A percentile compares a stretch with the other conserved stretches of the same genome.
Evolutionary conservation across 2,329 filamentous ascomycete genomes (phyloP).

Genomic region (Parastagonospora avenae): DNA sequence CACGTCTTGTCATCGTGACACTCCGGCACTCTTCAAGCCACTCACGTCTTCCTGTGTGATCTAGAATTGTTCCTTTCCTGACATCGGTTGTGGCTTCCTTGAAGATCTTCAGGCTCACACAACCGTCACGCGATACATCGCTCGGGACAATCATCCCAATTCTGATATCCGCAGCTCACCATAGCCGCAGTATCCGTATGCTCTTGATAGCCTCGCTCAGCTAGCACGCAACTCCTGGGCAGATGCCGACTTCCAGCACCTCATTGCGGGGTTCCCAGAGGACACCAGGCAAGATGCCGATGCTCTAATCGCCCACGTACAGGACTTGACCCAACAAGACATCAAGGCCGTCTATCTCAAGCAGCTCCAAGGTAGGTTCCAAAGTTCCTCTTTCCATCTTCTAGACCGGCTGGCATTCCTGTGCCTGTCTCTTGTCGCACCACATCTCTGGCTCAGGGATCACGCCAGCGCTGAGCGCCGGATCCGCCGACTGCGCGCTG

Average conservation of each 20-base stretch:
- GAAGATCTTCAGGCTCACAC: conserved; percentile 23
- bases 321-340: conserved; percentile 72
- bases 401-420: conserved; percentile 10
- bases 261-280: conserved; percentile 72
- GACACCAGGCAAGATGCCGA: conserved; percentile 64
- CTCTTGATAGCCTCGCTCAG: conserved; percentile 67
- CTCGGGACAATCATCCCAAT: conserved; percentile 17
- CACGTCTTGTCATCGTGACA: conserved; percentile 16
- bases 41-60: conserved; percentile 30
- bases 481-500: conserved; percentile 25
- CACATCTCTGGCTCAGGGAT: conserved; percentile 14
- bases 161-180: conserved; percentile 32
- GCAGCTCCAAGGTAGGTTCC: conserved; percentile 64
- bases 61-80: conserved; percentile 18
- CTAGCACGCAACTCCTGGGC: conserved; percentile 72
- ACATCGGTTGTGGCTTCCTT: conserved; percentile 18
- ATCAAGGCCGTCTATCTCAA: conserved; percentile 80
- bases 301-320: conserved; percentile 69
- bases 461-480: conserved; percentile 16
- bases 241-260: conserved; percentile 65
- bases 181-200: conserved; percentile 73
- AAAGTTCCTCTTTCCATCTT: conserved; percentile 15
- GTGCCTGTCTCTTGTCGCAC: conserved; percentile 9
- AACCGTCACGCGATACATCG: conserved; percentile 35
- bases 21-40: conserved; percentile 30